Base-by-base conservation (phyloP, 345 rosid species). In the Eucalyptus grandis region DNA sequence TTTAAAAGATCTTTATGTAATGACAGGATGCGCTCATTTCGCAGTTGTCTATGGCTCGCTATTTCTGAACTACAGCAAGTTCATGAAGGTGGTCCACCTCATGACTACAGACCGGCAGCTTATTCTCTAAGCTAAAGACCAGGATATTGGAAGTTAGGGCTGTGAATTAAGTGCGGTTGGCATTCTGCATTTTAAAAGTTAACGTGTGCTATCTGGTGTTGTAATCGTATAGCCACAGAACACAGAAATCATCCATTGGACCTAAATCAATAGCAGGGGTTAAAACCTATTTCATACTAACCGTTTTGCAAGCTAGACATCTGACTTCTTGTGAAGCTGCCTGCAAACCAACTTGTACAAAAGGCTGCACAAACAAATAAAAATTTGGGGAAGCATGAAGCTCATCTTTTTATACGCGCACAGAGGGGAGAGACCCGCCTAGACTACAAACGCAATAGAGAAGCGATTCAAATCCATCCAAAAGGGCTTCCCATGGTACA, bases 221-320 rank as follows among this genome's bases (percentile, higher is more conserved):
- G 22, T n/a, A 67, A 31, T 31, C 5, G 22, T 67, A 67, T 67
- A 15, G 80, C 80, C 40, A 67, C 9, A 31, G 80, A 15, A n/a
- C 26, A 34, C 19, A 24, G n/a, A 19, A 19, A 77, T 30, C 62
- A 30, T 37, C 51, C 56, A 67, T 13, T 31, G 80, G 80, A 67
- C 40, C 80, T n/a, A 67, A 15, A 31, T 67, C 21, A n/a, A 17
- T 67, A 67, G 21, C 40, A 15, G 21, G 40, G 4, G 80, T 15
- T 67, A 4, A 6, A n/a, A 37, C 12, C 43, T 8, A 72, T 82
- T 30, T 86, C 44, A 40, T 19, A 91, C 96, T 87, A 91, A 98
- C 99, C 80, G 98, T 95, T 91, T 95, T 96, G 95, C 99, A 98
- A 91, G 97, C 96, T 67, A 98, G 92, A 91, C 92, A 83, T 91